These are phyloP conservation scores for Collybia sordida DNA, from an alignment of 768 basidiomycete species.

Conservation along the genomic window DNA sequence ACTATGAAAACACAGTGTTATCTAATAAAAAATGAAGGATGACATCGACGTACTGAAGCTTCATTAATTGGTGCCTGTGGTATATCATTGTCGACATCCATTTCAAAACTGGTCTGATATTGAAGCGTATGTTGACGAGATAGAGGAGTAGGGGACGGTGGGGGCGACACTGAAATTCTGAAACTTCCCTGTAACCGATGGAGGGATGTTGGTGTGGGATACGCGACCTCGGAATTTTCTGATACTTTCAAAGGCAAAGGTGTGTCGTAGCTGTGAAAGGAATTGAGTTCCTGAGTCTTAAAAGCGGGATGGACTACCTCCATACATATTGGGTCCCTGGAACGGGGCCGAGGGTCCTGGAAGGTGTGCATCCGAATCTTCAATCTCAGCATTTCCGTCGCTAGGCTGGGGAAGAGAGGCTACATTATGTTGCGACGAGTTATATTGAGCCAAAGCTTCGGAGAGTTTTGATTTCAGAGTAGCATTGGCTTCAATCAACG, in stretches of 20 bases:
- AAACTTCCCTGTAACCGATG: neutral
- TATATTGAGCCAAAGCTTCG: neutral
- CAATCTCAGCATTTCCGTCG: neutral
- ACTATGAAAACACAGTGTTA: too few species aligned
- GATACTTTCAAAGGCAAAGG: neutral
- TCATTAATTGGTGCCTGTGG: neutral
- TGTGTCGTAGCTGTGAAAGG: neutral
- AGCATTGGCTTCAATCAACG: too few species aligned
- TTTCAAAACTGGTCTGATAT: neutral
- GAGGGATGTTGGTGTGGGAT: constrained; percentile 6
- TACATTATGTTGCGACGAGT: neutral
- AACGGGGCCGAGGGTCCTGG: neutral
- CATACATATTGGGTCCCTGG: neutral
- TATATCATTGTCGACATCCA: constrained; percentile 8
- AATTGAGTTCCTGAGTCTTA: neutral
- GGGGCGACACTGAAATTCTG: neutral
- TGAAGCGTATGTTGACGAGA: neutral
- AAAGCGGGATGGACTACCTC: too few species aligned
- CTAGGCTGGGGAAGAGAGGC: neutral
- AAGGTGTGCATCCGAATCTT: neutral
- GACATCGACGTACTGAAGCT: neutral
- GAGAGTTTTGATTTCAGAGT: too few species aligned
- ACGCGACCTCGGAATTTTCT: constrained; percentile 2
- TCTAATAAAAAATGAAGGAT: too few species aligned
- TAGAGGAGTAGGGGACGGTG: neutral